These are phyloP conservation scores for Phytopythium sindhum DNA, from an alignment of 352 stramenopile species.

Conservation along the genomic window DNA sequence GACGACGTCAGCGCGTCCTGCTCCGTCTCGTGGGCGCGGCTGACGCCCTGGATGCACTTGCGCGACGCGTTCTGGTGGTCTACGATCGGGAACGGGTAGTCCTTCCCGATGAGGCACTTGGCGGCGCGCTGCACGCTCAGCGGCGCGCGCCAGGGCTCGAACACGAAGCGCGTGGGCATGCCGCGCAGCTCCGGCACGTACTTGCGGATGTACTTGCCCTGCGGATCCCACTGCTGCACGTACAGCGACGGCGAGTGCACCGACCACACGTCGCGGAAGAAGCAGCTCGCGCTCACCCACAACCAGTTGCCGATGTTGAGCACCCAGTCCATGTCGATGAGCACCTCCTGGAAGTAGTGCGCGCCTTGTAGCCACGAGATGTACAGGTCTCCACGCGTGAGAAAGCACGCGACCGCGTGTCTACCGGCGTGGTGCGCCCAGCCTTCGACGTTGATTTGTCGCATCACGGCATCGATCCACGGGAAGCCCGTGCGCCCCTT, in stretches of 20 bases:
- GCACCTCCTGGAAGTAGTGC: conserved; percentile 87
- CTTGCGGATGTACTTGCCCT: conserved; percentile 89
- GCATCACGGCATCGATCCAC: conserved; percentile 97
- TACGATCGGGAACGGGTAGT: conserved; percentile 96
- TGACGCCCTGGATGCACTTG: conserved; percentile 90
- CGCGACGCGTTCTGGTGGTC: conserved; percentile 88
- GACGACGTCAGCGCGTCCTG: background rate
- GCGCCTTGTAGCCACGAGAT: conserved; percentile 94
- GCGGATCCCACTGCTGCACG: conserved; percentile 92
- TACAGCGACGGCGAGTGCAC: conserved; percentile 92
- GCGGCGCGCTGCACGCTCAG: conserved; percentile 78
- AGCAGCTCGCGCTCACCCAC: conserved; percentile 93
- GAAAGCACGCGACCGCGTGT: conserved; percentile 97
- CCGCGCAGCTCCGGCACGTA: conserved; percentile 89
- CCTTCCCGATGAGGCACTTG: conserved; percentile 87
- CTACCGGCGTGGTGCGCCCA: conserved; percentile 83
- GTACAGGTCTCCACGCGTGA: conserved; percentile 96
- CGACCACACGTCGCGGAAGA: conserved; percentile 96
- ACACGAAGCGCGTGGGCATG: conserved; percentile 95
- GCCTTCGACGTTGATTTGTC: conserved; percentile 86
- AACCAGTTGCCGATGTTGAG: conserved; percentile 98
- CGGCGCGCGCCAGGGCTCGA: conserved; percentile 96
- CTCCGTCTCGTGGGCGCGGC: conserved; percentile 27
- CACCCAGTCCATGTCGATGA: conserved; percentile 95
- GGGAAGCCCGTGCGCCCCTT: conserved; percentile 94